Percentiles rank a stretch among this genome's conserved stretches.
phyloP scores from a whole-genome alignment of 2,329 filamentous ascomycete species.

The Pseudonectria buxi region DNA sequence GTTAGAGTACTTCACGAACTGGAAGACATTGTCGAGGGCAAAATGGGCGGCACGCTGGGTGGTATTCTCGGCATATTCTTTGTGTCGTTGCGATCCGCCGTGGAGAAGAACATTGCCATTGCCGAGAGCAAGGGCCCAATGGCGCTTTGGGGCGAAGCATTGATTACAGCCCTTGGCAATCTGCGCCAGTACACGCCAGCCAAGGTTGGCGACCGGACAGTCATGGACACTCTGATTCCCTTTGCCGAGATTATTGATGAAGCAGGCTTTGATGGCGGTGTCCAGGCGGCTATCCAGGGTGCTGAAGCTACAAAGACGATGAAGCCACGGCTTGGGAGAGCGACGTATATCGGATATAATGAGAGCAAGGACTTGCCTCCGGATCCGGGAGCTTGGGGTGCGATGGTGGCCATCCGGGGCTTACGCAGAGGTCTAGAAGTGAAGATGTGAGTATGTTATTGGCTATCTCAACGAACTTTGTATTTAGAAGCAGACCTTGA shows the following conservation, averaged over 20 bases:
- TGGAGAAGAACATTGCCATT: slow-evolving; percentile 29
- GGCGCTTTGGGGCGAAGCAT: slow-evolving; percentile 37
- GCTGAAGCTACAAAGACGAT: slow-evolving; percentile 58
- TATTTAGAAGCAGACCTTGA: too few relatives aligned
- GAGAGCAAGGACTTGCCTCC: slow-evolving; percentile 49
- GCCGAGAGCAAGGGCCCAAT: slow-evolving; percentile 23
- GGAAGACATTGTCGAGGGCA: slow-evolving; percentile 49
- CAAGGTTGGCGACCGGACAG: slow-evolving; percentile 48
- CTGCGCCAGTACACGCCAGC: slow-evolving; percentile 48
- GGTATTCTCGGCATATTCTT: slow-evolving; percentile 50
- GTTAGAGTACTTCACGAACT: slow-evolving; percentile 37
- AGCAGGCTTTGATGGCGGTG: slow-evolving; percentile 47
- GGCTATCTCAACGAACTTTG: too few relatives aligned
- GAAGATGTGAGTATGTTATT: too few relatives aligned
- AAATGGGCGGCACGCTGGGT: slow-evolving; percentile 47
- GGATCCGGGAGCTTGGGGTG: slow-evolving; percentile 64
- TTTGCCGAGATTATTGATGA: slow-evolving; percentile 42
- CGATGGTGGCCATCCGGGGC: too few relatives aligned
- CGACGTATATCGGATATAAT: slow-evolving; percentile 59
- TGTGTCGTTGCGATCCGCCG: slow-evolving; percentile 18
- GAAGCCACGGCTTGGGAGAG: slow-evolving; percentile 58
- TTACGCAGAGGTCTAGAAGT: too few relatives aligned
- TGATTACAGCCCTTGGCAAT: slow-evolving; percentile 37
- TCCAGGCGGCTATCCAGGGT: slow-evolving; percentile 52
- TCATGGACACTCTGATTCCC: slow-evolving; percentile 51